Conservation (phyloP, 805 yeast genomes). For the Pichia exigua region DNA sequence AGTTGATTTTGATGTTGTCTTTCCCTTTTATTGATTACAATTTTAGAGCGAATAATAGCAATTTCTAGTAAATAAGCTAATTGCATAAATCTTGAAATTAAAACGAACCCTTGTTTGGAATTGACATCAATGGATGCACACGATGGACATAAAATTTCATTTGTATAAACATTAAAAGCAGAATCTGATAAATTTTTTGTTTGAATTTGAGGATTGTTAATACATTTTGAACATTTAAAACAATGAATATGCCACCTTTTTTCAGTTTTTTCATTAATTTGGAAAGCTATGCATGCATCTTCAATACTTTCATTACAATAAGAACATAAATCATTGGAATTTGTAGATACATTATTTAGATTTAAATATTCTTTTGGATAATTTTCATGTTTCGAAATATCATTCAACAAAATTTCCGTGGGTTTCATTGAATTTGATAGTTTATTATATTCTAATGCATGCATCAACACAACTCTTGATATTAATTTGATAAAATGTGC, state of each 20-base stretch:
- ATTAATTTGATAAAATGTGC: slow-evolving; percentile 88
- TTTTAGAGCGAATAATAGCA: slow-evolving; percentile 68
- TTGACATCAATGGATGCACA: slow-evolving; percentile 51
- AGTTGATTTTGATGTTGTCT: neutral
- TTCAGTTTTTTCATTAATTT: slow-evolving; percentile 25
- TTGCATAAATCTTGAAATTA: slow-evolving; percentile 66
- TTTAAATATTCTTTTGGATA: slow-evolving; percentile 30
- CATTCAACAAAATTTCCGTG: slow-evolving; percentile 53
- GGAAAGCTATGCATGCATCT: slow-evolving; percentile 61
- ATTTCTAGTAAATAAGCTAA: slow-evolving; percentile 70
- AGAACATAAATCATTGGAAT: slow-evolving; percentile 70
- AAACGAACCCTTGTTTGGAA: slow-evolving; percentile 45
- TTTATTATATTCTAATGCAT: slow-evolving; percentile 64
- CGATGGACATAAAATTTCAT: slow-evolving; percentile 46
- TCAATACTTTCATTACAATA: slow-evolving; percentile 73
- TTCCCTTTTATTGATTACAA: slow-evolving; percentile 40
- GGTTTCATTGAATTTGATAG: slow-evolving; percentile 50
- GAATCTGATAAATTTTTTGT: slow-evolving; percentile 31
- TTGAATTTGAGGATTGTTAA: slow-evolving; percentile 1
- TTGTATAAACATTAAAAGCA: slow-evolving; percentile 33
- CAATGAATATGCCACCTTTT: slow-evolving; percentile 81
- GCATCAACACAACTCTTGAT: slow-evolving; percentile 70
- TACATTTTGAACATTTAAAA: slow-evolving; percentile 59
- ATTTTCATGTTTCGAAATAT: slow-evolving; percentile 39
- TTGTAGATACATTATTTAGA: slow-evolving; percentile 34